Conservation (phyloP, 768 basidiomycete species). For the Peribolospora baueri region DNA sequence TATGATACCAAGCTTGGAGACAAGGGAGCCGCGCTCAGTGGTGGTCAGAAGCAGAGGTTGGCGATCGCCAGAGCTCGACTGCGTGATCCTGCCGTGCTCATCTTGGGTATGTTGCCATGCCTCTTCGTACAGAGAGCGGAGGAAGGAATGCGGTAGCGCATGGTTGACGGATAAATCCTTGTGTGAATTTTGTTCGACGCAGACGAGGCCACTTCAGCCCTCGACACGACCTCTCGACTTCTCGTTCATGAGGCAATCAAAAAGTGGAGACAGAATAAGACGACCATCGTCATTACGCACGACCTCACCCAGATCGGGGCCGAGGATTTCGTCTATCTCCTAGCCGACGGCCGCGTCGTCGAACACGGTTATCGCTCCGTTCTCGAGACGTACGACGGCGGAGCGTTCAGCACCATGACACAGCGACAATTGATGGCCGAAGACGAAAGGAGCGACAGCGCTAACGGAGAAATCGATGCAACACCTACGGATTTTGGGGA, state of each 20-base stretch:
- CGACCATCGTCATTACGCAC: slow-evolving; percentile 85
- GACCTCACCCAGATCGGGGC: slow-evolving; percentile 58
- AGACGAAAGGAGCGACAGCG: too few species aligned
- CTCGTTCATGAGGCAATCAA: slow-evolving; percentile 47
- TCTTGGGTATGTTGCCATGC: slow-evolving; percentile 44
- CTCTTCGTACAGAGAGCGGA: background rate
- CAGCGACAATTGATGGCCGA: too few species aligned
- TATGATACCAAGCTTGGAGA: slow-evolving; percentile 63
- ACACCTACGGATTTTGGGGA: too few species aligned
- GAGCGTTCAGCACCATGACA: slow-evolving; percentile 31
- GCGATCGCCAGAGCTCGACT: slow-evolving; percentile 69
- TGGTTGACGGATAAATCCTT: background rate
- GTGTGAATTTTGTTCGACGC: background rate
- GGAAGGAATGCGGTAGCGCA: background rate
- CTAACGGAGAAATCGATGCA: too few species aligned
- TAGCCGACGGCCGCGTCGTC: slow-evolving; percentile 51
- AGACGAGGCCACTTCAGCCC: slow-evolving; percentile 30
- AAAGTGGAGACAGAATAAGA: slow-evolving; percentile 47
- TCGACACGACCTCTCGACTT: slow-evolving; percentile 66
- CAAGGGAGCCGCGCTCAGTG: slow-evolving; percentile 42
- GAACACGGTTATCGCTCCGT: slow-evolving; percentile 73
- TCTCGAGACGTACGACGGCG: slow-evolving; percentile 32
- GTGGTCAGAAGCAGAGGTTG: slow-evolving; percentile 75
- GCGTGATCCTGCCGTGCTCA: slow-evolving; percentile 62
- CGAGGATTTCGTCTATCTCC: slow-evolving; percentile 74